Conservation (phyloP, 1,284 basidiomycete genomes). For the Rhodotorula sp. region DNA sequence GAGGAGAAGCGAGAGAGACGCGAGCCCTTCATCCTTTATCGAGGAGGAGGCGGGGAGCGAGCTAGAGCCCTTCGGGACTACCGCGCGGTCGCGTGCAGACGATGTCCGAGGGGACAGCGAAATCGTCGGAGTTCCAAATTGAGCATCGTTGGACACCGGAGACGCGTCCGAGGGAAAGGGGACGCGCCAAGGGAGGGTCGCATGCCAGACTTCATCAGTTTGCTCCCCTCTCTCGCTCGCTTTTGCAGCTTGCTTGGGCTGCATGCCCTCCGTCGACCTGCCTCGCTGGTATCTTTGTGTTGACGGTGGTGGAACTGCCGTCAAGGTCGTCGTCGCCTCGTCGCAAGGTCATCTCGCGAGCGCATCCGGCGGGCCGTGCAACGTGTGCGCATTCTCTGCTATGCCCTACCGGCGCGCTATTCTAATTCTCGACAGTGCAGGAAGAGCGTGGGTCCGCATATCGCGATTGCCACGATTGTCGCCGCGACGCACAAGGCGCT, state of each 20-base stretch:
- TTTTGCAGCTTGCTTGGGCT: background rate
- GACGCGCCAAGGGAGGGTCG: background rate
- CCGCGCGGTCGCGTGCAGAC: background rate
- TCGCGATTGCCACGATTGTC: slow-evolving; percentile 26
- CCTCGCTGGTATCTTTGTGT: slow-evolving; percentile 30
- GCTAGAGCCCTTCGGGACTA: background rate
- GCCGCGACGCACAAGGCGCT: slow-evolving; percentile 19
- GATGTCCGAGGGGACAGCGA: background rate
- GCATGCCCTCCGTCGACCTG: background rate
- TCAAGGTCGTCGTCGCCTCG: slow-evolving; percentile 19
- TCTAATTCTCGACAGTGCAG: background rate
- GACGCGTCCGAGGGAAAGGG: background rate
- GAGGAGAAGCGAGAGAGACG: background rate
- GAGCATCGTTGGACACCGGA: background rate
- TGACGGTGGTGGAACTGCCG: slow-evolving; percentile 36
- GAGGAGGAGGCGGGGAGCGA: background rate
- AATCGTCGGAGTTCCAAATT: background rate
- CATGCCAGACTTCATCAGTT: background rate
- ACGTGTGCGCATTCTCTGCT: slow-evolving; percentile 27
- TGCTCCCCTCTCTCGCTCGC: no score
- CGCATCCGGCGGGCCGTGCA: slow-evolving; percentile 29
- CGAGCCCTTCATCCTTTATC: background rate
- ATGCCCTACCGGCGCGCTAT: no score
- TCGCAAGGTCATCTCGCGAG: background rate
- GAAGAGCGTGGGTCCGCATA: slow-evolving; percentile 20